These are phyloP conservation scores for Phytophthora hybrid DNA, from an alignment of 352 stramenopile species.

Conservation along the genomic window DNA sequence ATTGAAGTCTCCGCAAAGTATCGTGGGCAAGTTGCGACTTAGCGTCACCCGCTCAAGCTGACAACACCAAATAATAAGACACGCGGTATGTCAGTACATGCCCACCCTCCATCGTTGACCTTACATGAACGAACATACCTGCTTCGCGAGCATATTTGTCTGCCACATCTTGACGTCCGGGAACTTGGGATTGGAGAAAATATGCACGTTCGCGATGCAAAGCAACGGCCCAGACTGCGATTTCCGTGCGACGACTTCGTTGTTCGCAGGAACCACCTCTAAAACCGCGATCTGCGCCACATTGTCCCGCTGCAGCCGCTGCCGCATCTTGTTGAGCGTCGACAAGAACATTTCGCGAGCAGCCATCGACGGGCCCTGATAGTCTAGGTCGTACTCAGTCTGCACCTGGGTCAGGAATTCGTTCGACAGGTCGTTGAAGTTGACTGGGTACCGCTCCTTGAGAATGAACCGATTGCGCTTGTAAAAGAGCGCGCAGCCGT, in stretches of 20 bases:
- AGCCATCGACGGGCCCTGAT: slow-evolving; percentile 67
- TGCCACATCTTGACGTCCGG: slow-evolving; percentile 99
- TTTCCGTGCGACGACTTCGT: slow-evolving; percentile 62
- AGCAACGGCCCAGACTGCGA: slow-evolving; percentile 78
- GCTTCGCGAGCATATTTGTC: slow-evolving; percentile 87
- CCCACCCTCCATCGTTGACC: not conserved
- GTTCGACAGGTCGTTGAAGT: slow-evolving; percentile 97
- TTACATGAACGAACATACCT: slow-evolving; percentile 44
- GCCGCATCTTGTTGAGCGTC: slow-evolving; percentile 61
- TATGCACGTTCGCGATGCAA: slow-evolving; percentile 98
- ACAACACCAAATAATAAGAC: not conserved
- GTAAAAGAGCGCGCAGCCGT: slow-evolving; percentile 99
- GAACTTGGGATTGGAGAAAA: slow-evolving; percentile 99
- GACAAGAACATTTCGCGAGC: slow-evolving; percentile 70
- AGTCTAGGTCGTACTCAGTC: slow-evolving; percentile 83
- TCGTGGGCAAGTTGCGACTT: slow-evolving; percentile 90
- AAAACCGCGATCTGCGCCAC: slow-evolving; percentile 97
- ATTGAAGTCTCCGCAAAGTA: slow-evolving; percentile 99
- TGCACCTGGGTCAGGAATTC: slow-evolving; percentile 75
- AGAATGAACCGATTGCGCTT: slow-evolving; percentile 91
- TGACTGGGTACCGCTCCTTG: slow-evolving; percentile 94
- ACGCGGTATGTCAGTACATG: slow-evolving; percentile 6
- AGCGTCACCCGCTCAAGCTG: slow-evolving; percentile 82
- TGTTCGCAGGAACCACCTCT: slow-evolving; percentile 91
- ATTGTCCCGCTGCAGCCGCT: slow-evolving; percentile 97